Evolutionary conservation across 2,329 filamentous ascomycete genomes (phyloP).

Genomic region (Pleomassaria siparia): DNA sequence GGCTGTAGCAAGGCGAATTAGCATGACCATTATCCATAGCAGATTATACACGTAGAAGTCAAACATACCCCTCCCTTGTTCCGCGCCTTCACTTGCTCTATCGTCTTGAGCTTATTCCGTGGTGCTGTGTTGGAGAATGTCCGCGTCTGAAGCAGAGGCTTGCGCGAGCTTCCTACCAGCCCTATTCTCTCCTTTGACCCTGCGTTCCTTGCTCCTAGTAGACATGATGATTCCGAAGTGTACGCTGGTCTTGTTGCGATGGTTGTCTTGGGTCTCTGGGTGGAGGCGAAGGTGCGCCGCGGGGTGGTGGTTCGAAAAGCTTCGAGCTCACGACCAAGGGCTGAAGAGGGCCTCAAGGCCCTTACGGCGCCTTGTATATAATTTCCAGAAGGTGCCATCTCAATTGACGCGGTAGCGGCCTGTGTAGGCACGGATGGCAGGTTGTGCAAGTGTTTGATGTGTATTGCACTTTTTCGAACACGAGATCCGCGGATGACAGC

Average conservation of each 20-base stretch:
- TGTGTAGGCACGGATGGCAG: neutral
- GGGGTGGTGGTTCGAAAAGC: conserved; percentile 16
- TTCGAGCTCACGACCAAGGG: conserved; percentile 14
- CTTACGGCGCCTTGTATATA: conserved; percentile 23
- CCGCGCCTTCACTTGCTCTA: conserved; percentile 37
- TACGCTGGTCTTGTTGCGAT: conserved; percentile 13
- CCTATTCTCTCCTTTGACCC: neutral
- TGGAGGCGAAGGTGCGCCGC: conserved; percentile 28
- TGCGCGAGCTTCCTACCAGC: conserved; percentile 7
- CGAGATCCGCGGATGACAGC: conserved; percentile 7
- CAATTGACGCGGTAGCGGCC: conserved; percentile 8
- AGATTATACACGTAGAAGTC: neutral
- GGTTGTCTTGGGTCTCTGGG: conserved; percentile 16
- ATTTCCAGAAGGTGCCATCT: conserved; percentile 32
- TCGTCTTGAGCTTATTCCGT: conserved; percentile 36
- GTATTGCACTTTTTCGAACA: conserved; percentile 7
- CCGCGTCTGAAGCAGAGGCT: conserved; percentile 14
- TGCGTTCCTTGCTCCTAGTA: conserved; percentile 13
- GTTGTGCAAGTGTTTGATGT: neutral
- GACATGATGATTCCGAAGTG: conserved; percentile 14
- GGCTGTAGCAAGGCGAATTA: conserved; percentile 57
- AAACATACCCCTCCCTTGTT: conserved; percentile 38
- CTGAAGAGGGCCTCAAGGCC: conserved; percentile 11
- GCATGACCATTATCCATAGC: conserved; percentile 1
- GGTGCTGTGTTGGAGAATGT: conserved; percentile 32